Conservation (phyloP, 768 basidiomycete species). For the Antrodiella citrinella region DNA sequence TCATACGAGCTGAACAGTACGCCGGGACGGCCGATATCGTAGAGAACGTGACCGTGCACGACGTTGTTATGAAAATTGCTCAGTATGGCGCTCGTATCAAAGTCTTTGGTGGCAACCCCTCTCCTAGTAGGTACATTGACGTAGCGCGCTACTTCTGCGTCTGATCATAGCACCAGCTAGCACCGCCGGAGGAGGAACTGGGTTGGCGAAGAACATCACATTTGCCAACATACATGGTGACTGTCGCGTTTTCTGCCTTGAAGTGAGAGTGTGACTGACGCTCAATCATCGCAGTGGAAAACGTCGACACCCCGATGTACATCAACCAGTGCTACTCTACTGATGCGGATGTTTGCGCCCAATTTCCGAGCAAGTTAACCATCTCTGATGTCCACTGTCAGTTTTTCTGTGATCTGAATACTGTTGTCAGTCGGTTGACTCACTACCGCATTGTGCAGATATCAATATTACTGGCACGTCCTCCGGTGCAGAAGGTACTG, state of each 20-base stretch:
- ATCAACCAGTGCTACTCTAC: conserved; percentile 34
- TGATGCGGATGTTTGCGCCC: conserved; percentile 24
- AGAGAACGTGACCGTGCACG: conserved; percentile 32
- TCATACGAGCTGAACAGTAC: conserved; percentile 17
- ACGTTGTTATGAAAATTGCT: conserved; percentile 37
- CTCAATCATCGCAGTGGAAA: conserved; percentile 20
- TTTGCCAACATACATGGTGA: conserved; percentile 23
- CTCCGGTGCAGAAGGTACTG: conserved; percentile 29
- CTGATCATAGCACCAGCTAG: conserved; percentile 14
- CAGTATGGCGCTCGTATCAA: conserved; percentile 47
- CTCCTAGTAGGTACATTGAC: conserved; percentile 20
- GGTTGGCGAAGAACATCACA: conserved; percentile 28
- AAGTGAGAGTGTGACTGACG: neutral
- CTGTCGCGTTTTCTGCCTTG: conserved; percentile 5
- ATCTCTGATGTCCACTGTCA: conserved; percentile 37
- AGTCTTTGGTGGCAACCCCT: conserved; percentile 37
- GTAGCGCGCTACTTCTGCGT: neutral
- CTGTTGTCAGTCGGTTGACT: neutral
- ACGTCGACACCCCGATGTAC: conserved; percentile 36
- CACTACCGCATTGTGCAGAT: conserved; percentile 18
- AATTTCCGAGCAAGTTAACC: conserved; percentile 28
- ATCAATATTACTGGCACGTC: conserved; percentile 36
- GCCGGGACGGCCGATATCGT: conserved; percentile 35
- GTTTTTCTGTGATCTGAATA: conserved; percentile 6
- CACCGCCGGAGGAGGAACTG: conserved; percentile 35